phyloP scores from a whole-genome alignment of 176 grass and related monocot species.

The Carex kokanica region DNA sequence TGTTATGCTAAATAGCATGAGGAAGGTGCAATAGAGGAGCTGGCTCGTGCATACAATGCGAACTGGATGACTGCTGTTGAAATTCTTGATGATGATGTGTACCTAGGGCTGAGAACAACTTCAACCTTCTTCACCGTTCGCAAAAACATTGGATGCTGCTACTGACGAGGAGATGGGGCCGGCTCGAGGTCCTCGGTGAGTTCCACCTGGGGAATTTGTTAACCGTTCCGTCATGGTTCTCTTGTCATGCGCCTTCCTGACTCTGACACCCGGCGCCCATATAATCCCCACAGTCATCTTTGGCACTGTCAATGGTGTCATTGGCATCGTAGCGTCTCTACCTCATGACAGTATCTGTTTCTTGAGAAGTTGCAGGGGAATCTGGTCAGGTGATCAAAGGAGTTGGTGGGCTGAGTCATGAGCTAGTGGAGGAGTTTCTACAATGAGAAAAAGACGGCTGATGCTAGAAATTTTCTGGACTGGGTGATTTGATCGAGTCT shows the following conservation, averaged over 20 bases:
- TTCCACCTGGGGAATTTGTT: slow-evolving; percentile 95
- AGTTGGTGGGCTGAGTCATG: slow-evolving; percentile 72
- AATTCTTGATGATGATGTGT: slow-evolving; percentile 88
- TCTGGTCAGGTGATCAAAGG: slow-evolving; percentile 83
- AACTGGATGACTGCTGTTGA: slow-evolving; percentile 97
- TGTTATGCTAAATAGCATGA: slow-evolving; percentile 47
- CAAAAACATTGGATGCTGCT: slow-evolving; percentile 95
- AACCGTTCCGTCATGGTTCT: slow-evolving; percentile 73
- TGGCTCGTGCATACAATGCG: slow-evolving; percentile 76
- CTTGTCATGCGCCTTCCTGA: slow-evolving; percentile 78
- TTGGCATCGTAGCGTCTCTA: slow-evolving; percentile 76
- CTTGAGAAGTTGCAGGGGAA: slow-evolving; percentile 76
- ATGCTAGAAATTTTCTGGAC: slow-evolving; percentile 71
- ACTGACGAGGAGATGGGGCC: slow-evolving; percentile 80
- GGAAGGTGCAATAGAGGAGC: slow-evolving; percentile 82
- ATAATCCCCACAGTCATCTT: slow-evolving; percentile 79
- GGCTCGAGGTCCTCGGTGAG: slow-evolving; percentile 78
- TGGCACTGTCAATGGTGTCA: slow-evolving; percentile 83
- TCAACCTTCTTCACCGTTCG: slow-evolving; percentile 78
- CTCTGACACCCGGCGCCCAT: slow-evolving; percentile 56
- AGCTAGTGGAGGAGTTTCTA: slow-evolving; percentile 87
- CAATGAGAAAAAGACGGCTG: slow-evolving; percentile 60
- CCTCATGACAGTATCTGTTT: slow-evolving; percentile 73
- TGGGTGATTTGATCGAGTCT: slow-evolving; percentile 85
- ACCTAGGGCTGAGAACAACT: slow-evolving; percentile 87